phyloP scores from a whole-genome alignment of 139 green algal species.

The Auxenochlorella protothecoides region DNA sequence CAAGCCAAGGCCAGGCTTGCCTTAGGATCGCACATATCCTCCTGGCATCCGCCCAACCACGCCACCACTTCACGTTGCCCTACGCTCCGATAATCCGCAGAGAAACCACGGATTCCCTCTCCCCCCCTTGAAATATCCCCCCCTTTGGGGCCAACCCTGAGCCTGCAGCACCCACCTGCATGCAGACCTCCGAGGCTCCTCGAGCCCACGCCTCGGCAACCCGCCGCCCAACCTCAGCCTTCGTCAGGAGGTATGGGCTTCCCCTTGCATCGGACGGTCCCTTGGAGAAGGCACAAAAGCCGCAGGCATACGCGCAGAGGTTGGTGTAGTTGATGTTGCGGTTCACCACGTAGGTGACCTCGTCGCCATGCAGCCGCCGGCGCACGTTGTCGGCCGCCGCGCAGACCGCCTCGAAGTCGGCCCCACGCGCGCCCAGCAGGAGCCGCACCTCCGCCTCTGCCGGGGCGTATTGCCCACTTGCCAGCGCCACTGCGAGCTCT shows the following conservation, averaged over 20 bases:
- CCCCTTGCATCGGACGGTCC: conserved; percentile 9
- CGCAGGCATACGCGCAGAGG: conserved; percentile 38
- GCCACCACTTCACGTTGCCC: no score
- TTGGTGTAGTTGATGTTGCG: conserved; percentile 92
- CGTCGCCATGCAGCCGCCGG: conserved; percentile 41
- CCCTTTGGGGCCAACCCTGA: no score
- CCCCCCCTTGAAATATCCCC: no score
- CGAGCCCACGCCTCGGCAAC: conserved; percentile 66
- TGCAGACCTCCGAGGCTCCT: conserved; percentile 76
- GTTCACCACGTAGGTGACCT: conserved; percentile 63
- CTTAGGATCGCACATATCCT: no score
- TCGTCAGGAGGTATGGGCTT: conserved; percentile 60
- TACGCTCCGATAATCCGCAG: no score
- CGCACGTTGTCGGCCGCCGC: conserved; percentile 53
- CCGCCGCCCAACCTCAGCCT: conserved; percentile 55
- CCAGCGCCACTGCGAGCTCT: neutral
- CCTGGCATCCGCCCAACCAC: no score
- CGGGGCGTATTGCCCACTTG: no score
- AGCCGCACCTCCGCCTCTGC: no score
- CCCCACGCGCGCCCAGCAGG: conserved; percentile 26
- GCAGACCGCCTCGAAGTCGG: conserved; percentile 49
- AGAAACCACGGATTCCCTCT: no score
- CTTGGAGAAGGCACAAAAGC: conserved; percentile 64
- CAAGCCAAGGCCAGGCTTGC: no score
- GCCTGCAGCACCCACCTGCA: conserved; percentile 20